Conservation (phyloP, 495 filamentous ascomycete species). For the Friedmanniomyces endolithicus region DNA sequence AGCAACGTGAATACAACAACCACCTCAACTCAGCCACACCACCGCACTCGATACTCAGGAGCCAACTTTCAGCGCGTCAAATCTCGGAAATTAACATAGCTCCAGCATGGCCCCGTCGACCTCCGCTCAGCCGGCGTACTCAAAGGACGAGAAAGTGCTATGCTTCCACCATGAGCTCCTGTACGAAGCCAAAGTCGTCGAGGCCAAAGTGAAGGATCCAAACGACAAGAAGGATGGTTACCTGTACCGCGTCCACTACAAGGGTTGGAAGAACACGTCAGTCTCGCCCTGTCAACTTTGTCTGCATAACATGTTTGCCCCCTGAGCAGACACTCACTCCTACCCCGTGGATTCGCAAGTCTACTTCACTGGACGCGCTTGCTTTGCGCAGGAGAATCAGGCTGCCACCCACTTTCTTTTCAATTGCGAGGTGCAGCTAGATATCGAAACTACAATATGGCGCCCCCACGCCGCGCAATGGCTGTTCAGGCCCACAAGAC, state of each 20-base stretch:
- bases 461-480: neutral
- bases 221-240: conserved; percentile 62
- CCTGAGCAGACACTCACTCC: neutral
- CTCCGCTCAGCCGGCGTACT: conserved; percentile 46
- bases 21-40: neutral
- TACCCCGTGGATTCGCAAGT: neutral
- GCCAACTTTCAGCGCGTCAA: neutral
- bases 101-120: conserved; percentile 47
- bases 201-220: conserved; percentile 49
- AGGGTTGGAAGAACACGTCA: conserved; percentile 95
- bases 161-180: conserved; percentile 95
- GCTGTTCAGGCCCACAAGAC: neutral
- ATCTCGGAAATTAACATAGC: neutral
- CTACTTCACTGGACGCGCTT: neutral
- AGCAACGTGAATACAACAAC: too few relatives aligned
- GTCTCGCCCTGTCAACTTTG: conserved; percentile 29
- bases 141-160: conserved; percentile 83
- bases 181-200: conserved; percentile 92
- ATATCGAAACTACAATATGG: neutral
- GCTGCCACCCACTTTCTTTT: neutral
- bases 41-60: neutral
- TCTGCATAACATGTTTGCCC: conserved; percentile 1
- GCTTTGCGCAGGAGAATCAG: neutral
- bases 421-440: neutral
- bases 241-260: conserved; percentile 91